Percentiles rank a stretch among this genome's conserved stretches.
Evolutionary conservation across 768 basidiomycete species (phyloP).

Genomic region (Sarcodon sp.): DNA sequence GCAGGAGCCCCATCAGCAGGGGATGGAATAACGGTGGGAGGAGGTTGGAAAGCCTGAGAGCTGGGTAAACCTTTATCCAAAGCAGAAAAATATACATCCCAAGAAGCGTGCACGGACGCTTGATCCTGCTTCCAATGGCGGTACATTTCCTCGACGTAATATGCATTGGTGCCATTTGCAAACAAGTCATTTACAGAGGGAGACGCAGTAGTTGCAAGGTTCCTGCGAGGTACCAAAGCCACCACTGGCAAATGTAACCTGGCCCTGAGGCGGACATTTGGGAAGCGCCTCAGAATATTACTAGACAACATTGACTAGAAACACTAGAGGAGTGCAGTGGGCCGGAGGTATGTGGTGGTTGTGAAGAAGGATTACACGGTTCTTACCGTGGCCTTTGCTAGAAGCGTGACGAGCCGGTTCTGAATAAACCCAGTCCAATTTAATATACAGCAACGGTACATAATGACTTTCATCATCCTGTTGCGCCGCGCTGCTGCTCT

Average conservation of each 20-base stretch:
- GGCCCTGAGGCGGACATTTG: constrained; percentile 13
- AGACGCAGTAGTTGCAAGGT: constrained; percentile 34
- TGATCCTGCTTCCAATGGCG: constrained; percentile 85
- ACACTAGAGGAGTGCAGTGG: no score
- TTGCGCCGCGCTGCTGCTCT: no score
- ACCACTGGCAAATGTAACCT: constrained; percentile 7
- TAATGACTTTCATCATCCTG: no score
- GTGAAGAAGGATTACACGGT: no score
- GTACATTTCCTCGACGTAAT: constrained; percentile 98
- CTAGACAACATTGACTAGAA: constrained; percentile 21
- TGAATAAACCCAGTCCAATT: no score
- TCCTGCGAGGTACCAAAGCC: constrained; percentile 14
- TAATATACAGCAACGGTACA: no score
- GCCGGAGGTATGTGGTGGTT: no score
- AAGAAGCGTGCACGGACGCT: constrained; percentile 83
- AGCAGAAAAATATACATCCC: constrained; percentile 90
- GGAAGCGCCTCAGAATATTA: constrained; percentile 23
- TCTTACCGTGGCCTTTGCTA: no score
- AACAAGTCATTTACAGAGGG: constrained; percentile 78
- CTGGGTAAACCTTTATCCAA: constrained; percentile 80
- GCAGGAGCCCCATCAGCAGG: constrained; percentile 75
- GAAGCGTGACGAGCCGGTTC: no score
- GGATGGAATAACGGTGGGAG: constrained; percentile 58
- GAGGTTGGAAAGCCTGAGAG: constrained; percentile 72
- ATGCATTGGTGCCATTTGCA: constrained; percentile 89